Percentiles rank a stretch among this genome's conserved stretches.
phyloP scores from a whole-genome alignment of 2,329 filamentous ascomycete genomes.

The Parafenestella ontariensis region DNA sequence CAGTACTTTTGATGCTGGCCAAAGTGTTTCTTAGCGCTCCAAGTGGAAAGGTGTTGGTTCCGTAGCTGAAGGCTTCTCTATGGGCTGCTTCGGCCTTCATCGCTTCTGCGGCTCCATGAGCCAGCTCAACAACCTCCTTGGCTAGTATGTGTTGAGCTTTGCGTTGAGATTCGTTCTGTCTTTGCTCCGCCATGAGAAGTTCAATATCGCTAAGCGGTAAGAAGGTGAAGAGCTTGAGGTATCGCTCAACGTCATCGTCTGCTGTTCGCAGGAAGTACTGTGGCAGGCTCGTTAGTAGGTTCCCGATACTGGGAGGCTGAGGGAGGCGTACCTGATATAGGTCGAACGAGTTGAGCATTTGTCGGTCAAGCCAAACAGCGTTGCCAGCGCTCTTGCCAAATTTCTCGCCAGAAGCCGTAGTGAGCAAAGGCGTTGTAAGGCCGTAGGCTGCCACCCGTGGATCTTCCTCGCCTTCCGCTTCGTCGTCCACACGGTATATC shows the following conservation, averaged over 20 bases:
- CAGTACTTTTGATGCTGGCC: constrained; percentile 5
- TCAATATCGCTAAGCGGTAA: constrained; percentile 74
- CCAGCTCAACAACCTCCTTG: constrained; percentile 78
- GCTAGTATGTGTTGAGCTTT: constrained; percentile 84
- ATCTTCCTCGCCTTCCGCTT: constrained; percentile 36
- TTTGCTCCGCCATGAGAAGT: constrained; percentile 72
- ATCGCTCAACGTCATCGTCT: constrained; percentile 80
- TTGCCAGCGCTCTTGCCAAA: constrained; percentile 96
- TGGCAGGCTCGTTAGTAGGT: neutral
- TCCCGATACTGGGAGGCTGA: neutral
- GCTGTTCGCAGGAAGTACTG: constrained; percentile 85
- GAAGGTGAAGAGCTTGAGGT: constrained; percentile 92
- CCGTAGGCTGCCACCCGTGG: constrained; percentile 68
- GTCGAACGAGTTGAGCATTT: constrained; percentile 82
- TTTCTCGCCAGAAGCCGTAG: constrained; percentile 83
- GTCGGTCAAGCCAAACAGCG: constrained; percentile 87
- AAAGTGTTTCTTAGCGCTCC: constrained; percentile 32
- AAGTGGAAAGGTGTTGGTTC: constrained; percentile 40
- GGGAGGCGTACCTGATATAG: constrained; percentile 71
- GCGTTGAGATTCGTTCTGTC: constrained; percentile 71
- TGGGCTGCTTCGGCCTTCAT: constrained; percentile 66
- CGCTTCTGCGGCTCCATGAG: constrained; percentile 74
- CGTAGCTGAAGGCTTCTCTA: constrained; percentile 52
- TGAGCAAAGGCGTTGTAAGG: constrained; percentile 89
- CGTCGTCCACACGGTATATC: constrained; percentile 21